phyloP scores from a whole-genome alignment of 371 early-diverging fungal genomes.

The Dichotomocladium elegans region DNA sequence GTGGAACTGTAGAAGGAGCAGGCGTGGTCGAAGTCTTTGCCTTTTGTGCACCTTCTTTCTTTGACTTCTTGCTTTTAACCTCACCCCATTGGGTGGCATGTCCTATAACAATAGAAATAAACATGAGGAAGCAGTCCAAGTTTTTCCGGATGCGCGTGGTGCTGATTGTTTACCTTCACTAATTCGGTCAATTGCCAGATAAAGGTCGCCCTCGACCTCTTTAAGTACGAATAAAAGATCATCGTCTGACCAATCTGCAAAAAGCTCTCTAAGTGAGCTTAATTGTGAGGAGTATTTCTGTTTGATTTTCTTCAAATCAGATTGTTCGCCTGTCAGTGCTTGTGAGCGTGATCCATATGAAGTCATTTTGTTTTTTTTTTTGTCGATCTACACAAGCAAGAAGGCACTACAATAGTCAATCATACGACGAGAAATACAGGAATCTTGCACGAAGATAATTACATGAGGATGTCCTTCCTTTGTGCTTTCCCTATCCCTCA shows the following conservation, averaged over 20 bases:
- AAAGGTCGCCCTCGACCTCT: slow-evolving; percentile 85
- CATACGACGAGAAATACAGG: too few species aligned
- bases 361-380: too few species aligned
- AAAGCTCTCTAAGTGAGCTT: slow-evolving; percentile 73
- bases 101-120: slow-evolving; percentile 48
- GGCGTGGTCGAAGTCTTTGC: slow-evolving; percentile 27
- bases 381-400: too few species aligned
- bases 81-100: slow-evolving; percentile 89
- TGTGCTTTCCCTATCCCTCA: too few species aligned
- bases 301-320: slow-evolving; percentile 64
- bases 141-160: background rate
- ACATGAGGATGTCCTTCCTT: too few species aligned
- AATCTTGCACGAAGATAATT: too few species aligned
- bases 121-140: background rate
- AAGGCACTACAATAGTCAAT: too few species aligned
- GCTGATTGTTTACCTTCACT: slow-evolving; percentile 65
- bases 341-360: slow-evolving; percentile 12
- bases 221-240: slow-evolving; percentile 80
- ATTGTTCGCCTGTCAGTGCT: slow-evolving; percentile 48
- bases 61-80: slow-evolving; percentile 79
- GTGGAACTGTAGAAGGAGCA: slow-evolving; percentile 24
- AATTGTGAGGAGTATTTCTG: slow-evolving; percentile 64
- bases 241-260: slow-evolving; percentile 86
- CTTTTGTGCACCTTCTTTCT: slow-evolving; percentile 45
- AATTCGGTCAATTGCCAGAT: slow-evolving; percentile 76